A percentile compares a stretch with the other conserved stretches of the same genome.
Evolutionary conservation across 805 yeast species (phyloP).

Genomic region (Komagataella kurtzmanii): DNA sequence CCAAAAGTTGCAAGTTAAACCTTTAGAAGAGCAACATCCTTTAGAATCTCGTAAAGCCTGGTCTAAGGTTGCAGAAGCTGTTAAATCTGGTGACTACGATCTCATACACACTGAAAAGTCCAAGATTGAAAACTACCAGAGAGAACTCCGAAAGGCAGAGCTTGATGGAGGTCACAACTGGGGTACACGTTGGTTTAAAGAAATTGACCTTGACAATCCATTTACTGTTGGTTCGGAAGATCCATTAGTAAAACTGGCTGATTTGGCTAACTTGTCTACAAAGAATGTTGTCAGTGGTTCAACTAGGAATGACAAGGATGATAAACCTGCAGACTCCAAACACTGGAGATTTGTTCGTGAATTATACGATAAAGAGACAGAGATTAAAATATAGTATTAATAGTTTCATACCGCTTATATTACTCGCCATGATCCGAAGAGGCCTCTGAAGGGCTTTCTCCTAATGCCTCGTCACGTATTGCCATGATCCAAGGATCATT

Average conservation of each 20-base stretch:
- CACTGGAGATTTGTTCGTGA: conserved; percentile 63
- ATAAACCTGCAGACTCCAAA: conserved; percentile 16
- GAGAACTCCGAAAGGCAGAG: conserved; percentile 70
- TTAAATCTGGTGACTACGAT: conserved; percentile 61
- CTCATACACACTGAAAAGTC: conserved; percentile 65
- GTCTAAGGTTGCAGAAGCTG: conserved; percentile 81
- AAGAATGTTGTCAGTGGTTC: conserved; percentile 62
- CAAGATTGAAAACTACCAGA: conserved; percentile 69
- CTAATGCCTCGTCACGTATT: conserved; percentile 55
- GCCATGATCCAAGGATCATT: conserved; percentile 83
- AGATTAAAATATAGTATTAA: conserved; percentile 26
- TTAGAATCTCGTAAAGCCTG: conserved; percentile 87
- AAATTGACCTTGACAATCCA: conserved; percentile 22
- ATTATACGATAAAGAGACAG: conserved; percentile 46
- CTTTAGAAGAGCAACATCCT: conserved; percentile 65
- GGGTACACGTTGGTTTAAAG: conserved; percentile 75
- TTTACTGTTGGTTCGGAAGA: conserved; percentile 19
- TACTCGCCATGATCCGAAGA: conserved; percentile 4
- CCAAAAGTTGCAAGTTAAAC: conserved; percentile 59
- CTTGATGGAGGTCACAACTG: conserved; percentile 48
- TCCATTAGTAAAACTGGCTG: conserved; percentile 25
- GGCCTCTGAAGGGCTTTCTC: conserved; percentile 1
- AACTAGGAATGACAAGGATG: conserved; percentile 38
- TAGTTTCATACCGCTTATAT: background rate
- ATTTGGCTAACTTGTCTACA: conserved; percentile 40